Evolutionary conservation across 768 basidiomycete genomes (phyloP).

Genomic region (Phlegmacium glaucopus): DNA sequence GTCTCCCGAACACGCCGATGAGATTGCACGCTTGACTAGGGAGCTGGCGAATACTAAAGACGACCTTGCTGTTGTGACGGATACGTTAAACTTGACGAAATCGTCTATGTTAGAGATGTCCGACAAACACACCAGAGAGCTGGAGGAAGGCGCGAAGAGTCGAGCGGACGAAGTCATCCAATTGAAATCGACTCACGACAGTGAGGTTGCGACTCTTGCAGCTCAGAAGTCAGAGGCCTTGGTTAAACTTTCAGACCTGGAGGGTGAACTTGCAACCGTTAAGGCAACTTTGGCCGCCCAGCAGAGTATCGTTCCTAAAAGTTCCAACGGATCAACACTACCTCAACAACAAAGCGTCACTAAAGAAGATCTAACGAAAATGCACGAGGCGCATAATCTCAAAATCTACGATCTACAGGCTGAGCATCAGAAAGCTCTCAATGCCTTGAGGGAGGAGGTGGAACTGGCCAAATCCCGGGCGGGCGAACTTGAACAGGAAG

Average conservation of each 20-base stretch:
- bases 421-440: constrained; percentile 57
- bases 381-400: constrained; percentile 83
- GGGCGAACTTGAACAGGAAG: constrained; percentile 55
- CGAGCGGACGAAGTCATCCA: constrained; percentile 71
- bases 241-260: constrained; percentile 65
- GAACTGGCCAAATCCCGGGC: constrained; percentile 47
- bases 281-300: constrained; percentile 54
- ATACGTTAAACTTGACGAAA: constrained; percentile 66
- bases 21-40: constrained; percentile 51
- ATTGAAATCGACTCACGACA: constrained; percentile 55
- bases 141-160: constrained; percentile 69
- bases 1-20: constrained; percentile 47
- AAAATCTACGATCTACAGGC: constrained; percentile 75
- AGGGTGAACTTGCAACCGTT: constrained; percentile 70
- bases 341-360: constrained; percentile 51
- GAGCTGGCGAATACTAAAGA: constrained; percentile 65
- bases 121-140: constrained; percentile 62
- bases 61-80: constrained; percentile 62
- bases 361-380: constrained; percentile 70
- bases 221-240: constrained; percentile 62
- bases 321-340: constrained; percentile 35
- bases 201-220: constrained; percentile 53
- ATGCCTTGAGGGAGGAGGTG: constrained; percentile 52
- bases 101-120: constrained; percentile 69
- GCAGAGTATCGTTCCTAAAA: constrained; percentile 49